These are phyloP conservation scores for Mycena chlorophos DNA, from an alignment of 768 basidiomycete species.

Conservation along the genomic window DNA sequence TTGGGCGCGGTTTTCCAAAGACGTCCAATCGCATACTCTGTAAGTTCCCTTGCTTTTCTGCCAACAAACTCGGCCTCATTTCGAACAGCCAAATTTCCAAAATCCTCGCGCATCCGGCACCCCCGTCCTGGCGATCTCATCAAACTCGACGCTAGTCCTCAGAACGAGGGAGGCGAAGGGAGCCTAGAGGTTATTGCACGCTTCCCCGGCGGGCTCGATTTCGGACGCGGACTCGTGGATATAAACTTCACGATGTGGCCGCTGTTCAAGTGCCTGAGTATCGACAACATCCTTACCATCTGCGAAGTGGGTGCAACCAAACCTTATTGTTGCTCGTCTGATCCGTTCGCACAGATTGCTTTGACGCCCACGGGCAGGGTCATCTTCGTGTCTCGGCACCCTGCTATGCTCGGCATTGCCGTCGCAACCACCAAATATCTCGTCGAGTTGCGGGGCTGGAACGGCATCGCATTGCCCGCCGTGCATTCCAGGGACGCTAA, in stretches of 20 bases:
- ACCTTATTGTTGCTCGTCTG: neutral
- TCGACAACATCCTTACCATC: constrained; percentile 90
- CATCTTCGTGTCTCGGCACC: constrained; percentile 85
- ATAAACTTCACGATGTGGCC: constrained; percentile 99
- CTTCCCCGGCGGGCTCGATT: constrained; percentile 92
- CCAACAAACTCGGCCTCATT: neutral
- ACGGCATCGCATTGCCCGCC: constrained; percentile 77
- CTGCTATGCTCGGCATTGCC: constrained; percentile 89
- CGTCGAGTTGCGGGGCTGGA: constrained; percentile 92
- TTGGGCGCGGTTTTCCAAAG: constrained; percentile 93
- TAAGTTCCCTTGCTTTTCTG: neutral
- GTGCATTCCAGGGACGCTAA: constrained; percentile 89
- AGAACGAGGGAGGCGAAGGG: constrained; percentile 48
- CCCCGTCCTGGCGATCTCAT: constrained; percentile 85
- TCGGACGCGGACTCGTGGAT: constrained; percentile 86
- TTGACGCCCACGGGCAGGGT: constrained; percentile 84
- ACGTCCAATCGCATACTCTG: constrained; percentile 88
- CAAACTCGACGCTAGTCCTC: constrained; percentile 79
- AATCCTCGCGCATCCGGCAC: constrained; percentile 84
- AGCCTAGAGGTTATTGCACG: constrained; percentile 82
- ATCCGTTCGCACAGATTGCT: constrained; percentile 56
- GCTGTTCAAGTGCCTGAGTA: constrained; percentile 86
- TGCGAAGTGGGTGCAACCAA: constrained; percentile 69
- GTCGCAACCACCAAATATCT: constrained; percentile 91
- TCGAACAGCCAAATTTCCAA: constrained; percentile 65